A percentile compares a stretch with the other conserved stretches of the same genome.
phyloP scores from a whole-genome alignment of 176 grass and related monocot genomes.

The Hsuehochloa calcarea region DNA sequence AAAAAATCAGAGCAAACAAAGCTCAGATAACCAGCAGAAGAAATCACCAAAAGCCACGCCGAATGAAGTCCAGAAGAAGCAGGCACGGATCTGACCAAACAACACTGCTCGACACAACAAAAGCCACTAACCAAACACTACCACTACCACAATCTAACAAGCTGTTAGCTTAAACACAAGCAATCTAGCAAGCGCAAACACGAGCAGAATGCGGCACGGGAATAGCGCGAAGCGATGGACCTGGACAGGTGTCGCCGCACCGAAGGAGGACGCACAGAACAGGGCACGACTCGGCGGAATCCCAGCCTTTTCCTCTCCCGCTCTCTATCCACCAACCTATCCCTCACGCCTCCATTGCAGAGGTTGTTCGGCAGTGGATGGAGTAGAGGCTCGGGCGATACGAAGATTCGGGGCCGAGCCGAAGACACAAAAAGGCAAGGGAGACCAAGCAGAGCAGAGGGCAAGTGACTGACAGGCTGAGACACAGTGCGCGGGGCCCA shows the following conservation, averaged over 20 bases:
- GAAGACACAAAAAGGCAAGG: constrained; percentile 8
- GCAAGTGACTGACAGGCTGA: constrained; percentile 13
- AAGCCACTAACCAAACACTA: background rate
- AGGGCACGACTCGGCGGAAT: background rate
- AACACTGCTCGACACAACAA: background rate
- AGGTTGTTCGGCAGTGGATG: background rate
- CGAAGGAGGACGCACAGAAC: background rate
- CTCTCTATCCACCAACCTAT: constrained; percentile 21
- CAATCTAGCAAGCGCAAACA: background rate
- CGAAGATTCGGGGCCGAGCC: background rate
- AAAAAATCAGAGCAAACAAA: background rate
- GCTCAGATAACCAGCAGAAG: background rate
- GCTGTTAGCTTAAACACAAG: no score
- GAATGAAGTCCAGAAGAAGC: background rate
- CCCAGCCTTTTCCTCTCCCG: background rate
- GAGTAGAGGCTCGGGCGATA: background rate
- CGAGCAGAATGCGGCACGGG: background rate
- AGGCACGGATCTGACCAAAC: constrained; percentile 35
- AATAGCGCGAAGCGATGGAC: constrained; percentile 1
- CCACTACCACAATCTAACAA: background rate
- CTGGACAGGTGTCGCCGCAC: constrained; percentile 18
- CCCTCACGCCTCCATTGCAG: constrained; percentile 33
- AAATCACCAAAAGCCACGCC: background rate
- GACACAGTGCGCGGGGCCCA: constrained; percentile 11
- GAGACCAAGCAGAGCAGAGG: background rate